Evolutionary conservation across 371 early-diverging fungal genomes (phyloP).

Genomic region (Mucor plumbeus): DNA sequence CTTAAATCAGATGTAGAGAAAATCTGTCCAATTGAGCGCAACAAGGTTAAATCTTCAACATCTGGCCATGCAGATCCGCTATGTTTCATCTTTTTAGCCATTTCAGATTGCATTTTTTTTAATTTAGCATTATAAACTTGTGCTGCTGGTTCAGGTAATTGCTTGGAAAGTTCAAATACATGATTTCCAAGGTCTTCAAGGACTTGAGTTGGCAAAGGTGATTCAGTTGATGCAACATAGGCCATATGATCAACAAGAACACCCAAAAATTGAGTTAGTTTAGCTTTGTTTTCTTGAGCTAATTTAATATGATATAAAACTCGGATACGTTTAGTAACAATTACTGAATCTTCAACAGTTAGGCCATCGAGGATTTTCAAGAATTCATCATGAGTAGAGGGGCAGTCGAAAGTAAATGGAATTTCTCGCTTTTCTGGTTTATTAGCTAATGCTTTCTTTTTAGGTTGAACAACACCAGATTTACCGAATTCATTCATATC

Average conservation of each 20-base stretch:
- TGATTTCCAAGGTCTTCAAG: slow-evolving; percentile 62
- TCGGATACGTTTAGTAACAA: slow-evolving; percentile 81
- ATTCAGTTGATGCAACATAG: slow-evolving; percentile 57
- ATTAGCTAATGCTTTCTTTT: slow-evolving; percentile 23
- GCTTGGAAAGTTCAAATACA: slow-evolving; percentile 60
- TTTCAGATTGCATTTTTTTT: slow-evolving; percentile 46
- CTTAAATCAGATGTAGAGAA: slow-evolving; percentile 90
- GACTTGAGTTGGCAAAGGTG: slow-evolving; percentile 49
- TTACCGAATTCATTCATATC: slow-evolving; percentile 56
- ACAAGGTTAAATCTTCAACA: slow-evolving; percentile 61
- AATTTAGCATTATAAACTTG: slow-evolving; percentile 45
- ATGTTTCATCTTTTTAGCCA: slow-evolving; percentile 46
- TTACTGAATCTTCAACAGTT: slow-evolving; percentile 63
- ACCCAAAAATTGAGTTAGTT: slow-evolving; percentile 62
- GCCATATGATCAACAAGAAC: slow-evolving; percentile 74
- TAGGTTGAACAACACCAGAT: slow-evolving; percentile 46
- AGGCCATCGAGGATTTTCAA: slow-evolving; percentile 56
- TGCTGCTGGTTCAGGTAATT: slow-evolving; percentile 53
- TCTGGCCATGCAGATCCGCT: slow-evolving; percentile 50
- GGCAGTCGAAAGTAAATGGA: slow-evolving; percentile 86
- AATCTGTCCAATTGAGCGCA: slow-evolving; percentile 70
- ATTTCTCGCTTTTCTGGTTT: slow-evolving; percentile 55
- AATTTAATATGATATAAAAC: slow-evolving; percentile 82
- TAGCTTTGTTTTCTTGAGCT: slow-evolving; percentile 75
- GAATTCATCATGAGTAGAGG: slow-evolving; percentile 70